A percentile compares a stretch with the other conserved stretches of the same genome.
Evolutionary conservation across 306 rosid species (phyloP).

Genomic region (Glycine tomentella): DNA sequence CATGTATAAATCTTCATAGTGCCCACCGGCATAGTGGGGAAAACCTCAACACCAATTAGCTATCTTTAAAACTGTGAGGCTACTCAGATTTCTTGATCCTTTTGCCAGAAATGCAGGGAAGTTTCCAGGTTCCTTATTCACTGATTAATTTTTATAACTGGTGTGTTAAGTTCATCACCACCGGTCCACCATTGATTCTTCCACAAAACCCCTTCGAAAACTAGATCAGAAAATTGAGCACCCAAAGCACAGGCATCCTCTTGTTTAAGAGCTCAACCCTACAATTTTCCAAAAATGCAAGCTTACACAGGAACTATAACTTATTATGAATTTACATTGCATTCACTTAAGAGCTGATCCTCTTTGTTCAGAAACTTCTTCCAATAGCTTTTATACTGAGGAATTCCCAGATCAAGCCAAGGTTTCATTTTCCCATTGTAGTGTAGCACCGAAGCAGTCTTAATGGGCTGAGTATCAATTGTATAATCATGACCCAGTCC

Average conservation of each 20-base stretch:
- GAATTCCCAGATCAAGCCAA: slow-evolving; percentile 97
- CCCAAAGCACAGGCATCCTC: slow-evolving; percentile 57
- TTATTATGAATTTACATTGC: slow-evolving; percentile 82
- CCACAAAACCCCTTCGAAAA: slow-evolving; percentile 54
- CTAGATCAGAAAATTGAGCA: slow-evolving; percentile 57
- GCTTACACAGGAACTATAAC: slow-evolving; percentile 48
- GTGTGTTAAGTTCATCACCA: slow-evolving; percentile 57
- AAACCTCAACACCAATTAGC: slow-evolving; percentile 52
- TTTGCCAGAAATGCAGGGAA: slow-evolving; percentile 52
- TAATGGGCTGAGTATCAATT: slow-evolving; percentile 48
- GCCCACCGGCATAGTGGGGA: slow-evolving; percentile 53
- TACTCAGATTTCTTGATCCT: slow-evolving; percentile 58
- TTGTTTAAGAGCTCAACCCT: slow-evolving; percentile 53
- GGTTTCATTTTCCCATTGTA: slow-evolving; percentile 97
- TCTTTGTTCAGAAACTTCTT: slow-evolving; percentile 79
- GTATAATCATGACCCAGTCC: slow-evolving; percentile 87
- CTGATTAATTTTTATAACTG: slow-evolving; percentile 63
- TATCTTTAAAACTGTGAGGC: slow-evolving; percentile 53
- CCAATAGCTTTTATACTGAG: slow-evolving; percentile 79
- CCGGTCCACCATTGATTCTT: slow-evolving; percentile 52
- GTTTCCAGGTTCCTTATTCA: slow-evolving; percentile 62
- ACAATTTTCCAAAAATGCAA: slow-evolving; percentile 52
- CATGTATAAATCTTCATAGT: slow-evolving; percentile 51
- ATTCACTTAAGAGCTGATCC: slow-evolving; percentile 89
- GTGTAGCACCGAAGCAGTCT: slow-evolving; percentile 68